Conservation (phyloP, 306 rosid genomes). For the Prunus mira region DNA sequence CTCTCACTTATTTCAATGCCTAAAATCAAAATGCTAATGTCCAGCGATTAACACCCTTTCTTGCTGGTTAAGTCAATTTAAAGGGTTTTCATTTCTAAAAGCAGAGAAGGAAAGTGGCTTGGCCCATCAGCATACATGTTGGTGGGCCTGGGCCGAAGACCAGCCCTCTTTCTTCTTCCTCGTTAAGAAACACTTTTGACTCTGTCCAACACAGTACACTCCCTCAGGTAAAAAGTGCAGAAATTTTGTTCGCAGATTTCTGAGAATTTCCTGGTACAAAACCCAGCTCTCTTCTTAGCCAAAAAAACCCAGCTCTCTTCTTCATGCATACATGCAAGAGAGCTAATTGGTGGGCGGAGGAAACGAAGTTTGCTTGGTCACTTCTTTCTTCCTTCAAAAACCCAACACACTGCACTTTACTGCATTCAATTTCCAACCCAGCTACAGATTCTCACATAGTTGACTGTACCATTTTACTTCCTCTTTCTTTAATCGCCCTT, state of each 20-base stretch:
- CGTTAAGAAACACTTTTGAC: neutral
- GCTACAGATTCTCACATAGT: neutral
- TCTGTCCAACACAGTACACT: neutral
- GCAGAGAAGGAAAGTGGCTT: neutral
- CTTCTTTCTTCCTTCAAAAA: neutral
- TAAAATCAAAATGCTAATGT: too few species aligned
- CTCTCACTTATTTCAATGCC: too few species aligned
- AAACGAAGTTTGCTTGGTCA: neutral
- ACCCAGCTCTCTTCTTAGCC: neutral
- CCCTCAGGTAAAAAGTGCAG: neutral
- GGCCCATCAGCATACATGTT: neutral
- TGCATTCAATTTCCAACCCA: neutral
- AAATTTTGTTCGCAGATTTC: neutral
- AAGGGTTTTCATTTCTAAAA: neutral
- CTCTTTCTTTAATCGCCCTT: neutral
- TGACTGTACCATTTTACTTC: neutral
- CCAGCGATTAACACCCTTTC: too few species aligned
- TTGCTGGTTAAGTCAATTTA: neutral
- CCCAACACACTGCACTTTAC: neutral
- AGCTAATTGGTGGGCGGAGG: neutral
- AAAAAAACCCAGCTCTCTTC: neutral
- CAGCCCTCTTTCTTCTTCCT: neutral
- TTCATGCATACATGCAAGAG: neutral
- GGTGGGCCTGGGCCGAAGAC: neutral
- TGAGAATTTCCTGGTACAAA: neutral